Conservation (phyloP, 225 moss, liverwort and hornwort genomes). For the Physcomitrium patens region DNA sequence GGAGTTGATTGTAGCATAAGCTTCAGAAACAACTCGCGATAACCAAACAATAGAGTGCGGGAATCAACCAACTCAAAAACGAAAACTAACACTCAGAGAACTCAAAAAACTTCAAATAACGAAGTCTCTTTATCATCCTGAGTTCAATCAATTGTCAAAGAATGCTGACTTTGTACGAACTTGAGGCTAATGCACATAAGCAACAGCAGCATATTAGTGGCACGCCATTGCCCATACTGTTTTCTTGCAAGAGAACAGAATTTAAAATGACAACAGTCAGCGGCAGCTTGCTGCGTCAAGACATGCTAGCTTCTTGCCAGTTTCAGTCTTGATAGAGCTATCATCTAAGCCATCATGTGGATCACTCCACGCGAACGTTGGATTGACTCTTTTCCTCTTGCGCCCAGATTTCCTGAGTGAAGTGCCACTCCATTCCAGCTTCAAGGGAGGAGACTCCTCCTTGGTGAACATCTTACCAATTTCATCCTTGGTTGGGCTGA, state of each 20-base stretch:
- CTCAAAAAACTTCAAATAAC: slow-evolving; percentile 28
- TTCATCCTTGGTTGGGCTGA: slow-evolving; percentile 41
- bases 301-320: slow-evolving; percentile 36
- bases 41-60: too few species aligned
- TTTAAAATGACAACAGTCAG: slow-evolving; percentile 27
- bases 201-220: slow-evolving; percentile 22
- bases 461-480: slow-evolving; percentile 38
- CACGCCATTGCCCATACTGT: slow-evolving; percentile 1
- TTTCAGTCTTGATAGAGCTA: slow-evolving; percentile 37
- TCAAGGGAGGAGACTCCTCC: slow-evolving; percentile 45
- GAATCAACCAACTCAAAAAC: too few species aligned
- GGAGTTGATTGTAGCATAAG: too few species aligned
- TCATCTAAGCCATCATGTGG: slow-evolving; percentile 28
- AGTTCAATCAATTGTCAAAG: slow-evolving; percentile 37
- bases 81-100: too few species aligned
- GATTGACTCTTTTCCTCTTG: slow-evolving; percentile 59
- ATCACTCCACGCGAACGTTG: slow-evolving; percentile 52
- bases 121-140: slow-evolving; percentile 40
- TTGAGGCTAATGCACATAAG: slow-evolving; percentile 29
- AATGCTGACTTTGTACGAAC: slow-evolving; percentile 35
- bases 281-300: slow-evolving; percentile 17
- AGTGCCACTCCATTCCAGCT: slow-evolving; percentile 59
- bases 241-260: slow-evolving; percentile 5
- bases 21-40: too few species aligned
- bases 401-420: slow-evolving; percentile 56